Conservation (phyloP, 192 early-diverging fungal species). For the Phlyctochytrium bullatum region DNA sequence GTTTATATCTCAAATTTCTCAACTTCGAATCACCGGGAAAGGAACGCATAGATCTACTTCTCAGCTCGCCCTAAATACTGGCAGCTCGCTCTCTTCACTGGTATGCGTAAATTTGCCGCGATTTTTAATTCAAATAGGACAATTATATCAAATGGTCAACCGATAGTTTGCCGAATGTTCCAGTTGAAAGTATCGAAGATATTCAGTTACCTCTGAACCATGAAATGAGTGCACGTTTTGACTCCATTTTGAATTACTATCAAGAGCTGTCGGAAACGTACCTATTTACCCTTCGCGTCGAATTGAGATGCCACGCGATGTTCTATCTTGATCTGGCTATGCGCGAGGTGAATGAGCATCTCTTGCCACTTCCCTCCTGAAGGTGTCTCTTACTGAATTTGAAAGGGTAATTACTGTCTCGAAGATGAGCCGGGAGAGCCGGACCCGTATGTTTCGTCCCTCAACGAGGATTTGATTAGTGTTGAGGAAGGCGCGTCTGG, state of each 20-base stretch:
- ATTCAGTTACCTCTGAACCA: constrained; percentile 41
- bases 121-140: constrained; percentile 24
- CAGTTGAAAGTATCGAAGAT: constrained; percentile 28
- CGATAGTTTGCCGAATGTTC: constrained; percentile 32
- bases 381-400: background rate
- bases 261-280: constrained; percentile 74
- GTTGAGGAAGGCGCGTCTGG: constrained; percentile 70
- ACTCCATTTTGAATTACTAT: constrained; percentile 52
- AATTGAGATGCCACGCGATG: constrained; percentile 80
- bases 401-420: constrained; percentile 73
- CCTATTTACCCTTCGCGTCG: constrained; percentile 78
- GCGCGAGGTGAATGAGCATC: constrained; percentile 63
- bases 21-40: constrained; percentile 24
- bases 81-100: constrained; percentile 1
- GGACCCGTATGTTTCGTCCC: constrained; percentile 79
- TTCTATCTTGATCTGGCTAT: constrained; percentile 87
- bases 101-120: background rate
- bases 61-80: no score
- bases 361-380: no score
- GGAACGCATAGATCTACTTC: no score
- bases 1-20: constrained; percentile 48
- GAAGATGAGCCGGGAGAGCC: constrained; percentile 79
- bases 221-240: constrained; percentile 45
- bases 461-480: constrained; percentile 76
- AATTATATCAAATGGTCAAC: constrained; percentile 22